Evolutionary conservation across 495 filamentous ascomycete genomes (phyloP).

Genomic region (Penicillium herquei): DNA sequence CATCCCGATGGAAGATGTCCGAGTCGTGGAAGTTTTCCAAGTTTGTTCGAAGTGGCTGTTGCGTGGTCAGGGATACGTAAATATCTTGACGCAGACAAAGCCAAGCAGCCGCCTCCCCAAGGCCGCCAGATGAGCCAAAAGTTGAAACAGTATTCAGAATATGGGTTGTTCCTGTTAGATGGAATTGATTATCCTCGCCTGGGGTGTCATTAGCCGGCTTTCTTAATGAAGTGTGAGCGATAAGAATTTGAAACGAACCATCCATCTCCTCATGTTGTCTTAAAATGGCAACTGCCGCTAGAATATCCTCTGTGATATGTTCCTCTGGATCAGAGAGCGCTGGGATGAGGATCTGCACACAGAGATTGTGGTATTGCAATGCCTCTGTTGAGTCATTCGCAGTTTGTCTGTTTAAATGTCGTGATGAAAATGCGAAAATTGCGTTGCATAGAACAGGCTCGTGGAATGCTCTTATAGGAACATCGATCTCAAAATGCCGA

Average conservation of each 20-base stretch:
- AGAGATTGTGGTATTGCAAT: constrained; percentile 27
- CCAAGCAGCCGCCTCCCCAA: constrained; percentile 34
- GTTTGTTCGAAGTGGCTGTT: constrained; percentile 24
- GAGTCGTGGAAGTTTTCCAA: constrained; percentile 25
- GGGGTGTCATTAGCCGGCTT: not conserved
- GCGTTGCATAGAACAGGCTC: constrained; percentile 27
- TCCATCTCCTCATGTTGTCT: constrained; percentile 35
- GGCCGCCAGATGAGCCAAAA: constrained; percentile 27
- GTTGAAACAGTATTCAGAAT: constrained; percentile 30
- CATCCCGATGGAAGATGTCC: constrained; percentile 23
- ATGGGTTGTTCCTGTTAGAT: constrained; percentile 28
- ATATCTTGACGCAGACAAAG: constrained; percentile 32
- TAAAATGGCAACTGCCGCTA: constrained; percentile 31
- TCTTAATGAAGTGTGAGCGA: not conserved
- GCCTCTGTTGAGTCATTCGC: constrained; percentile 20
- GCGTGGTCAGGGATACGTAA: constrained; percentile 27
- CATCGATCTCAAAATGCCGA: constrained; percentile 29
- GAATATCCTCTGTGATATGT: constrained; percentile 24
- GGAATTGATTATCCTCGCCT: constrained; percentile 34
- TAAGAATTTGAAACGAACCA: constrained; percentile 8
- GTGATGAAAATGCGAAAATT: constrained; percentile 31
- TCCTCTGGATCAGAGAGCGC: constrained; percentile 20
- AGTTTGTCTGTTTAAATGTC: constrained; percentile 24
- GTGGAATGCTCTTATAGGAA: constrained; percentile 22
- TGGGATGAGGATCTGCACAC: constrained; percentile 27